Evolutionary conservation across 2,329 filamentous ascomycete species (phyloP).

Genomic region (Microsporum audouinii): DNA sequence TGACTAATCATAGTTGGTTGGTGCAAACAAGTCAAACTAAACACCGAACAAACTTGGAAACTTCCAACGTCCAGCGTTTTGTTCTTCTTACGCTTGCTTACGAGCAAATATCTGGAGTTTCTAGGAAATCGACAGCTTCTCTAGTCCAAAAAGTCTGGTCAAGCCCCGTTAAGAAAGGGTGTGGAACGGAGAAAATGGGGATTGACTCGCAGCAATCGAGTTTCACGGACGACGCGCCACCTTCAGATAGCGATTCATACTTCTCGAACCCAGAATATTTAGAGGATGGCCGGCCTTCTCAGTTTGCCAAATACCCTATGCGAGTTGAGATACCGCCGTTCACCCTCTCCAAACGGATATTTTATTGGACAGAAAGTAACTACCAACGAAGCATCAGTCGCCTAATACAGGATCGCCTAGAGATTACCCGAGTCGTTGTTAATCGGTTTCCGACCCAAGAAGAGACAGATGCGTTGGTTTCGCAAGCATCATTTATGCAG

Average conservation of each 20-base stretch:
- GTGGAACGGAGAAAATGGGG: neutral
- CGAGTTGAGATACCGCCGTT: slow-evolving; percentile 20
- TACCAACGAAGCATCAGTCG: slow-evolving; percentile 15
- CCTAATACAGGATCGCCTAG: slow-evolving; percentile 14
- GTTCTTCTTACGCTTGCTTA: too few species aligned
- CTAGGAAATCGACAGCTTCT: neutral
- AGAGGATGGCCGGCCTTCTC: slow-evolving; percentile 4
- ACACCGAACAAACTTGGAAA: neutral
- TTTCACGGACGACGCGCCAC: slow-evolving; percentile 2
- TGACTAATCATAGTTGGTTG: neutral
- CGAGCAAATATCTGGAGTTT: too few species aligned
- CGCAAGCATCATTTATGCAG: slow-evolving; percentile 5
- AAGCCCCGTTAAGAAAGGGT: neutral
- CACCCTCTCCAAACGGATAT: slow-evolving; percentile 20
- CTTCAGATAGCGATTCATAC: slow-evolving; percentile 11
- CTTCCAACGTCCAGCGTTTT: neutral
- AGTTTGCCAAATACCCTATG: slow-evolving; percentile 14
- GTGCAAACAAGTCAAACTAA: neutral
- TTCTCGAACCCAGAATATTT: neutral
- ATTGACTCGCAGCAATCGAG: neutral
- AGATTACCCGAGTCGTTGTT: slow-evolving; percentile 16
- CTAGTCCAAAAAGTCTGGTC: neutral
- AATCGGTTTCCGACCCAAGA: slow-evolving; percentile 24
- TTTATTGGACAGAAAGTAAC: slow-evolving; percentile 17
- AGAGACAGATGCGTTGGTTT: slow-evolving; percentile 25